These are phyloP conservation scores for Albatrellus sp. DNA, from an alignment of 1,284 basidiomycete genomes.

Conservation along the genomic window DNA sequence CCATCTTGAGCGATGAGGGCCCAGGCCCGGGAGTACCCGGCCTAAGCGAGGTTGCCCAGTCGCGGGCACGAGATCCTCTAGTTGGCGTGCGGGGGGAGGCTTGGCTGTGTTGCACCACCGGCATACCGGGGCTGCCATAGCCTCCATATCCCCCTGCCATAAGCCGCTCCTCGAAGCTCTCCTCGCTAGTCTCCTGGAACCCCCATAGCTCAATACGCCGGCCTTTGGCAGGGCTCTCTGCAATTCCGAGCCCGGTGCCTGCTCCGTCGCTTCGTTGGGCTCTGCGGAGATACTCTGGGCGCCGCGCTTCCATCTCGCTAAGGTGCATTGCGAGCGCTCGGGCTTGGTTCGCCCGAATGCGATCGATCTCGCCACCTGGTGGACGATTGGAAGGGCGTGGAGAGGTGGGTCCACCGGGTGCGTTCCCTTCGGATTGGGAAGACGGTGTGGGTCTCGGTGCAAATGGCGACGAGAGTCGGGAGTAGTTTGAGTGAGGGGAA, in stretches of 20 bases:
- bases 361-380: conserved; percentile 44
- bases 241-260: conserved; percentile 38
- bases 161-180: conserved; percentile 69
- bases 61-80: conserved; percentile 18
- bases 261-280: conserved; percentile 25
- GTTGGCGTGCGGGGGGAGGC: conserved; percentile 19
- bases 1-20: conserved; percentile 8
- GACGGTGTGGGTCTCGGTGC: neutral
- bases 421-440: no score
- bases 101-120: conserved; percentile 10
- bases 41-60: conserved; percentile 27
- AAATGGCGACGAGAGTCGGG: conserved; percentile 7
- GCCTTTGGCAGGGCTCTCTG: conserved; percentile 56
- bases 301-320: conserved; percentile 43
- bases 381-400: conserved; percentile 7
- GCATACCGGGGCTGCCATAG: conserved; percentile 28
- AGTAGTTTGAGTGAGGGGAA: neutral
- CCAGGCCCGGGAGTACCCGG: conserved; percentile 19
- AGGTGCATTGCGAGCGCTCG: conserved; percentile 34
- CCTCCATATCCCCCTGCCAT: conserved; percentile 68
- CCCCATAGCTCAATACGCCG: conserved; percentile 42
- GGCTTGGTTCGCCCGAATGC: conserved; percentile 38
- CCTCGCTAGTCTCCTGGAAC: conserved; percentile 70
- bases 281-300: conserved; percentile 59
- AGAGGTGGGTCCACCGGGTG: no score